Evolutionary conservation across 495 filamentous ascomycete species (phyloP), one percentile per base, ranked within the genome.

Genomic region (Aspergillus haitiensis): DNA sequence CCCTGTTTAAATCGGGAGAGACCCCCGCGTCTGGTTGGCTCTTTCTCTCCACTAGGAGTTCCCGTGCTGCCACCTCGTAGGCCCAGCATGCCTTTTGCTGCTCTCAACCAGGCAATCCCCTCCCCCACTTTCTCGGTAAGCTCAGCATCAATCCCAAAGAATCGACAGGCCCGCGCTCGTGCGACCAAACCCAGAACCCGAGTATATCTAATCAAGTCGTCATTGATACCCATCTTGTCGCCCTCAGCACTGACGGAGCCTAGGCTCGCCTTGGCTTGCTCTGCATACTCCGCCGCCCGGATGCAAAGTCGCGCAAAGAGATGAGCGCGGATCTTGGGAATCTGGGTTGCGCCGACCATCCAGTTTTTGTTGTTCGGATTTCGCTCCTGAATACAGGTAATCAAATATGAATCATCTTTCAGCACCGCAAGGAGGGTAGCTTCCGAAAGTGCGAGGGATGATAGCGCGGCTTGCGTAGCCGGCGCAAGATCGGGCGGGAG

Each of bases 401-500:
- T 85, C 1, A 94, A 86, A 65, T 98, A 97, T 0, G 93, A 91
- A 67, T 98, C 94, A 64, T 97, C 93, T 65, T 96, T 97, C 33
- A 93, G 72, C 1, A 97, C 91, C 3, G 91, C 89, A 2, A 97
- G 79, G 6, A 98, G 81, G 0, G 93, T 97, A 0, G 94, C 93
- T 70, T 96, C 92, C 0, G 91, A 89, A 10, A 95, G 74, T 0
- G 92, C 87, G 6, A 97, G 80, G 2, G 82, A 82, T 11, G 86
- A 79, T 31, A 97, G 79, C 6, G 91, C 91, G 0, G 81, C 78
- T n/a, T 92, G 82, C 5, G 85, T 80, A 0, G 83, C 69, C 2
- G 85, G 77, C 34, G 84, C 75, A 36, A 94, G 82, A 67, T 97
- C 92, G 0, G 74, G 71, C 68, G 64, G 8, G 54, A 39, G 5